These are phyloP conservation scores for Wickerhamiella qilinensis DNA, from an alignment of 805 yeast genomes.

Conservation along the genomic window DNA sequence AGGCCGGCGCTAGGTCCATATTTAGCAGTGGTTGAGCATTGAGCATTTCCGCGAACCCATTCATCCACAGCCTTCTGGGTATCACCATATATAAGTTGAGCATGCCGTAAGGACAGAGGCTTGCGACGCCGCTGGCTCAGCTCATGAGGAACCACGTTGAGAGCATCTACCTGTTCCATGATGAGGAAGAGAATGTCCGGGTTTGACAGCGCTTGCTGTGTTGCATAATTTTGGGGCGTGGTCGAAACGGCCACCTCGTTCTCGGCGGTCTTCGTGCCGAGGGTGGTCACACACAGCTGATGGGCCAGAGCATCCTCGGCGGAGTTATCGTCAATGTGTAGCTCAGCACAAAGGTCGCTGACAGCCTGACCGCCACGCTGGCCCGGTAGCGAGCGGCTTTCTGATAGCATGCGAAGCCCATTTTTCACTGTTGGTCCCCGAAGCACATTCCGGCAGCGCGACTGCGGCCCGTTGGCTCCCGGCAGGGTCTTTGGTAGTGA, in stretches of 20 bases:
- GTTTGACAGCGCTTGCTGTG: conserved; percentile 39
- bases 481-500: not conserved
- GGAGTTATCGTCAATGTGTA: conserved; percentile 3
- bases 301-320: not conserved
- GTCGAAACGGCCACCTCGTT: not conserved
- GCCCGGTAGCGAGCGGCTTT: not conserved
- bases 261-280: not conserved
- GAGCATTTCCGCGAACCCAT: conserved; percentile 24
- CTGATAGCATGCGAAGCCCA: conserved; percentile 3
- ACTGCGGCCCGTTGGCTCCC: too few species aligned
- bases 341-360: conserved; percentile 7
- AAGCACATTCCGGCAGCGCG: not conserved
- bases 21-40: conserved; percentile 7
- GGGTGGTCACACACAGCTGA: not conserved
- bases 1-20: conserved; percentile 22
- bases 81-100: conserved; percentile 47
- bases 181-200: conserved; percentile 63
- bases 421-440: not conserved
- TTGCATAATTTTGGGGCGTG: conserved; percentile 5
- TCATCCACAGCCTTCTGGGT: conserved; percentile 27
- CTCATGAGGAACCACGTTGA: conserved; percentile 44
- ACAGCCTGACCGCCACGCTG: conserved; percentile 1
- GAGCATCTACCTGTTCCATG: conserved; percentile 41
- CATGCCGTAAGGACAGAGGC: conserved; percentile 55
- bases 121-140: conserved; percentile 42